Evolutionary conservation across 2,329 filamentous ascomycete species (phyloP), one percentile per base, ranked within the genome.

Genomic region (Apiospora rasikravindrae): DNA sequence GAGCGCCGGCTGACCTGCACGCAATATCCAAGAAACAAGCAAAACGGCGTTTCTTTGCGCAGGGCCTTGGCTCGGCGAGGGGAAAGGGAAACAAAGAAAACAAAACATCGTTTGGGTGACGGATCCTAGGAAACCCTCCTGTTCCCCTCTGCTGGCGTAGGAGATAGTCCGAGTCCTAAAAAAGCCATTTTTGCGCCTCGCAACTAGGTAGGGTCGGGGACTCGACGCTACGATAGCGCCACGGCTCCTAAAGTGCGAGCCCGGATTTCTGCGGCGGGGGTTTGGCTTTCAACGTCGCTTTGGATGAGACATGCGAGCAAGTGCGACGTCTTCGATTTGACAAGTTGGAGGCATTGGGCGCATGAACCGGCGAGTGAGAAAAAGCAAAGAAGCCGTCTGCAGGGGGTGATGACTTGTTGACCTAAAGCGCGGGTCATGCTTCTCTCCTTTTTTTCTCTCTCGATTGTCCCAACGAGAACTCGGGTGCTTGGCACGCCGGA

Each of bases 41-140:
- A 26, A 64, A 64, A 33, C 10, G 33, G 57, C 57, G 57, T 64
- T 40, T 33, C 57, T 40, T 64, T 64, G 33, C 57, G 57, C 57
- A 33, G 57, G 14, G 57, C 57, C 57, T n/a, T n/a, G 19, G 33
- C 57, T 29, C 8, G 16, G 44, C 5, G 22, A 45, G 44, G 2
- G 14, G 44, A 45, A 42, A 42, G 13, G 8, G 40, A 61, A 57
- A 29, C 14, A 26, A 57, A 26, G 26, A 24, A 22, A 61, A 37
- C 29, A 61, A 57, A 61, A 37, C 29, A 40, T 61, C 8, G 45
- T 49, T 49, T 22, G 45, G 45, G n/a, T 57, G 29, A 19, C 26
- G 53, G 29, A 37, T 22, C 19, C 29, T 19, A 24, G 29, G 57
- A 64, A 64, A 40, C 33, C 10, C 57, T 64, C 57, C 33, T 37